Evolutionary conservation across 148 eudicot species (phyloP).

Genomic region (Spergularia bocconei): DNA sequence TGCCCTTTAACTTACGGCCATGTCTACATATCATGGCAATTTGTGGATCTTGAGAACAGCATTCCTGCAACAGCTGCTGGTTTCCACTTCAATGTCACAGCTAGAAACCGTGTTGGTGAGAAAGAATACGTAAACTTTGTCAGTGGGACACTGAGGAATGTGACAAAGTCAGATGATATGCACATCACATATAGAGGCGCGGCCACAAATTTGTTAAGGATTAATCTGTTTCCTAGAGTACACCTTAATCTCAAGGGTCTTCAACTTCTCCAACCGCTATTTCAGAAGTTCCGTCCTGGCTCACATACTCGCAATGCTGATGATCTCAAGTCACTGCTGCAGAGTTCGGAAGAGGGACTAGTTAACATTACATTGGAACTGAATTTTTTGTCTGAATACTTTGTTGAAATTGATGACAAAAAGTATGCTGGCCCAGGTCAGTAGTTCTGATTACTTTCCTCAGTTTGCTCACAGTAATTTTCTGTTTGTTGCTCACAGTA

Average conservation of each 20-base stretch:
- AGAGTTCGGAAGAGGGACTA: slow-evolving; percentile 50
- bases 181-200: slow-evolving; percentile 64
- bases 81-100: slow-evolving; percentile 74
- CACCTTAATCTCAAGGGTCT: slow-evolving; percentile 61
- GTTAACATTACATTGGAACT: slow-evolving; percentile 58
- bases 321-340: slow-evolving; percentile 56
- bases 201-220: slow-evolving; percentile 56
- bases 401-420: slow-evolving; percentile 69
- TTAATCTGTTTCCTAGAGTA: slow-evolving; percentile 72
- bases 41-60: slow-evolving; percentile 60
- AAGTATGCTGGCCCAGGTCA: slow-evolving; percentile 69
- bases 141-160: slow-evolving; percentile 60
- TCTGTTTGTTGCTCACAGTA: background rate
- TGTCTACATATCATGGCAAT: slow-evolving; percentile 68
- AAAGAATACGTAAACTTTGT: slow-evolving; percentile 57
- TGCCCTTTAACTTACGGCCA: slow-evolving; percentile 53
- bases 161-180: slow-evolving; percentile 30
- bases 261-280: slow-evolving; percentile 76
- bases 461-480: background rate
- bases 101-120: slow-evolving; percentile 36
- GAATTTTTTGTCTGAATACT: slow-evolving; percentile 58
- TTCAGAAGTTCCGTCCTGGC: slow-evolving; percentile 82
- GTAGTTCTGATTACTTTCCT: slow-evolving; percentile 12
- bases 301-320: slow-evolving; percentile 49
- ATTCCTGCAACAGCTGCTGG: slow-evolving; percentile 76